Percentiles rank a stretch among this genome's conserved stretches.
Conservation (phyloP, 2,329 filamentous ascomycete genomes). For the Curvularia spicifera region DNA sequence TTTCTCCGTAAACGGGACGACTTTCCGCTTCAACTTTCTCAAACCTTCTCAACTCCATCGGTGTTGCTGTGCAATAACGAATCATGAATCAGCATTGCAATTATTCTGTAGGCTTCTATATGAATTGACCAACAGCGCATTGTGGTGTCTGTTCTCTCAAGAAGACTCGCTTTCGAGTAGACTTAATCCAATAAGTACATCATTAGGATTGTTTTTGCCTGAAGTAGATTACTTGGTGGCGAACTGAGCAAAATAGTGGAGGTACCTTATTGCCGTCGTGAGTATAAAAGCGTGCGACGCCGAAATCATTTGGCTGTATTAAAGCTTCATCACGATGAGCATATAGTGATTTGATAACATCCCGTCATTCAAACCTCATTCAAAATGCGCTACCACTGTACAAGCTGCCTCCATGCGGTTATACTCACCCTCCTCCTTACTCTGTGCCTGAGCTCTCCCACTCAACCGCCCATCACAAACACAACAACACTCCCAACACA, state of each 20-base stretch:
- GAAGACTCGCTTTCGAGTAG: neutral
- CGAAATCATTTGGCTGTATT: neutral
- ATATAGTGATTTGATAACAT: neutral
- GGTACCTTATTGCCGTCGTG: neutral
- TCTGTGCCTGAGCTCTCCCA: slow-evolving; percentile 15
- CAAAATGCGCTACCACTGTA: neutral
- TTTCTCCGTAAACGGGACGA: neutral
- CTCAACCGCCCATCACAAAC: slow-evolving; percentile 29
- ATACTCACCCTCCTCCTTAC: slow-evolving; percentile 15
- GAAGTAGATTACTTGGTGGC: neutral
- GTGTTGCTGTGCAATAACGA: neutral
- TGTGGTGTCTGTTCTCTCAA: too few relatives aligned
- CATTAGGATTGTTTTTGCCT: neutral
- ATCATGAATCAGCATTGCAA: neutral
- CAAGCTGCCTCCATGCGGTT: slow-evolving; percentile 11
- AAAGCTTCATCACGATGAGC: neutral
- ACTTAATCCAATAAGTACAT: neutral
- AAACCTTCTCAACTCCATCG: slow-evolving; percentile 11
- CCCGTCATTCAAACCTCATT: neutral
- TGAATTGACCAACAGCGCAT: neutral
- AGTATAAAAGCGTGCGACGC: neutral
- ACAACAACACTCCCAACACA: slow-evolving; percentile 31
- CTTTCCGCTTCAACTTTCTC: neutral
- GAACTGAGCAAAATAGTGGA: neutral
- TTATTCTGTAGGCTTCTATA: neutral